Percentiles rank a stretch among this genome's conserved stretches.
phyloP scores from a whole-genome alignment of 1,284 basidiomycete species.

The Polyporus tsugae region DNA sequence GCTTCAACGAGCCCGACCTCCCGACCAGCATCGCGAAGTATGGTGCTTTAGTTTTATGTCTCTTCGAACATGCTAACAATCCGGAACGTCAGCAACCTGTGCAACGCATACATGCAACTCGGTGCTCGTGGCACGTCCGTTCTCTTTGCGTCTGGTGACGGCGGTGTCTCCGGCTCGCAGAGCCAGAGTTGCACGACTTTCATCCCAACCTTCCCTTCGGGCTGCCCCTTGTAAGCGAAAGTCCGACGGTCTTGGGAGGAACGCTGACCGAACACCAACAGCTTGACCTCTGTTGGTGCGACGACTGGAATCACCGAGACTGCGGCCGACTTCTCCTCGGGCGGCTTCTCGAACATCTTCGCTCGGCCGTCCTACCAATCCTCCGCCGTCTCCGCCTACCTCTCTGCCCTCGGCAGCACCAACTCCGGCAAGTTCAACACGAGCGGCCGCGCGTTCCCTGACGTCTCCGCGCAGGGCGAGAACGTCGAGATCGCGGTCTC shows the following conservation, averaged over 20 bases:
- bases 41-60: conserved; percentile 48
- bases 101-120: conserved; percentile 68
- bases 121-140: conserved; percentile 67
- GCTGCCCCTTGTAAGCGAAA: conserved; percentile 60
- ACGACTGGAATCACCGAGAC: conserved; percentile 60
- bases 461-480: conserved; percentile 42
- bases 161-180: conserved; percentile 70
- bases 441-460: conserved; percentile 45
- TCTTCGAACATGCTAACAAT: not conserved
- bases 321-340: conserved; percentile 52
- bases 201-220: conserved; percentile 74
- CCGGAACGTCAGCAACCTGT: conserved; percentile 45
- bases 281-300: conserved; percentile 70
- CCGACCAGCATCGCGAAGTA: conserved; percentile 52
- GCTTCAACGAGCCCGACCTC: conserved; percentile 37
- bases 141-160: conserved; percentile 73
- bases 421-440: conserved; percentile 42
- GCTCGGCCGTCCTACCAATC: conserved; percentile 50
- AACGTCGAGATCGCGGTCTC: conserved; percentile 43
- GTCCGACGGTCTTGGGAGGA: conserved; percentile 2
- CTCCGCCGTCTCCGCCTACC: conserved; percentile 46
- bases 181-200: conserved; percentile 60
- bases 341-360: conserved; percentile 60
- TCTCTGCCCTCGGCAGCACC: conserved; percentile 38
- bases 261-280: conserved; percentile 48